Conservation (phyloP, 257 asterid species). For the Solanum acaule region DNA sequence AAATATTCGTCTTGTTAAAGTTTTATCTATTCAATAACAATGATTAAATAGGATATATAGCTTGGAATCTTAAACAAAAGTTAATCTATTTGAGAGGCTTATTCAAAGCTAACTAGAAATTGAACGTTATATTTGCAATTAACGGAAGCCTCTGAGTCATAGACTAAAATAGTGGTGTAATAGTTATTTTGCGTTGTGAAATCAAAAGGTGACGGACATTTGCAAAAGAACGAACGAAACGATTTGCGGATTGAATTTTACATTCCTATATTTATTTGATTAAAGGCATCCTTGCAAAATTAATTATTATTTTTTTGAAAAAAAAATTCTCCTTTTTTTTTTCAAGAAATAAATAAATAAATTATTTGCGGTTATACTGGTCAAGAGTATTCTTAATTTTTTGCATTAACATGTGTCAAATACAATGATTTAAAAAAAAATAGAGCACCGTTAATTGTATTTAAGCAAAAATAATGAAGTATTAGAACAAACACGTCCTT, state of each 20-base stretch:
- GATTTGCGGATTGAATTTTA: not conserved
- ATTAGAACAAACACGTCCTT: not conserved
- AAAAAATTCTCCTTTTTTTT: not conserved
- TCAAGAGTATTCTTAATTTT: not conserved
- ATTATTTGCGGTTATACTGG: not conserved
- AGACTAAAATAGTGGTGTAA: not conserved
- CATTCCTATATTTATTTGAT: not conserved
- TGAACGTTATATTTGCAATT: too few species aligned
- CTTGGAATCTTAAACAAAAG: rapidly evolving
- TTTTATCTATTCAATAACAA: rapidly evolving
- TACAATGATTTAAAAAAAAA: not conserved
- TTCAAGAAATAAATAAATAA: not conserved
- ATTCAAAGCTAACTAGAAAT: too few species aligned
- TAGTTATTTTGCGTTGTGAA: not conserved
- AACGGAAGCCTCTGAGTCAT: too few species aligned
- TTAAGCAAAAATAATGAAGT: not conserved
- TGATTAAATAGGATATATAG: not conserved
- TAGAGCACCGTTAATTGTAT: not conserved
- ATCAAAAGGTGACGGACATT: not conserved
- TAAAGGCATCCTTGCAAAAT: not conserved
- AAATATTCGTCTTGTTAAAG: too few species aligned
- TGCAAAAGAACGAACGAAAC: not conserved
- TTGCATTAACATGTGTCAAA: not conserved
- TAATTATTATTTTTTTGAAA: too few species aligned
- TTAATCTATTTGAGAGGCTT: too few species aligned